Conservation (phyloP, 139 green algal genomes). For the Chlamydomonas incerta region DNA sequence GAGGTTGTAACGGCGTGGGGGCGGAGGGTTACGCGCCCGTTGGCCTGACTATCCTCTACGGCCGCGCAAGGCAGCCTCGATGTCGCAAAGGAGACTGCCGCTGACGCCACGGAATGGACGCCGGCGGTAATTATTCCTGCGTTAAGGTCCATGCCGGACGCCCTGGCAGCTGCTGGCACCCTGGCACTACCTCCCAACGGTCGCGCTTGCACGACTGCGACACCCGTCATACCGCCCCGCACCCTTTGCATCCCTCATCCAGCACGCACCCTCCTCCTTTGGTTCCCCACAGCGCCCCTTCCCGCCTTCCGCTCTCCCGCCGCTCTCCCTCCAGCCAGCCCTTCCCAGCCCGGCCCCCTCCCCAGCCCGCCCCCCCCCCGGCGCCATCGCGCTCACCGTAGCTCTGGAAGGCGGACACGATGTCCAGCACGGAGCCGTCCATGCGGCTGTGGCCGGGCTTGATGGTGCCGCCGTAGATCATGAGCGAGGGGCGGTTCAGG, state of each 20-base stretch:
- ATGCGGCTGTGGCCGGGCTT: slow-evolving; percentile 77
- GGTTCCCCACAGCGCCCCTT: no score
- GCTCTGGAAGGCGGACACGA: slow-evolving; percentile 97
- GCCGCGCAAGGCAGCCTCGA: no score
- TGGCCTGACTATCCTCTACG: slow-evolving; percentile 9
- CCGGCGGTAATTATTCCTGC: slow-evolving; percentile 54
- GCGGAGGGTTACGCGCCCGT: not conserved
- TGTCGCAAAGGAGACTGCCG: slow-evolving; percentile 55
- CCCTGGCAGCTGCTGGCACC: no score
- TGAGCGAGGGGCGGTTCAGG: slow-evolving; percentile 95
- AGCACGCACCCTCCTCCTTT: no score
- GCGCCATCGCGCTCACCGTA: slow-evolving; percentile 77
- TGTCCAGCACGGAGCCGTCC: slow-evolving; percentile 84
- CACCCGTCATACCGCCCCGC: no score
- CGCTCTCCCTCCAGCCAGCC: no score
- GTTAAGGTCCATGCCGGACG: no score
- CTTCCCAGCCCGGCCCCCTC: no score
- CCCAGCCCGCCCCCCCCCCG: not conserved
- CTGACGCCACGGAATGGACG: slow-evolving; percentile 4
- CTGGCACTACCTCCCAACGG: not conserved
- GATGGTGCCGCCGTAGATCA: slow-evolving; percentile 99
- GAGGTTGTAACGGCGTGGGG: slow-evolving; percentile 31
- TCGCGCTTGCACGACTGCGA: no score
- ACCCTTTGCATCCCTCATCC: no score
- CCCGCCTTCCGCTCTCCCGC: not conserved